Evolutionary conservation across 805 yeast genomes (phyloP).

Genomic region (Komagataella phaffii): DNA sequence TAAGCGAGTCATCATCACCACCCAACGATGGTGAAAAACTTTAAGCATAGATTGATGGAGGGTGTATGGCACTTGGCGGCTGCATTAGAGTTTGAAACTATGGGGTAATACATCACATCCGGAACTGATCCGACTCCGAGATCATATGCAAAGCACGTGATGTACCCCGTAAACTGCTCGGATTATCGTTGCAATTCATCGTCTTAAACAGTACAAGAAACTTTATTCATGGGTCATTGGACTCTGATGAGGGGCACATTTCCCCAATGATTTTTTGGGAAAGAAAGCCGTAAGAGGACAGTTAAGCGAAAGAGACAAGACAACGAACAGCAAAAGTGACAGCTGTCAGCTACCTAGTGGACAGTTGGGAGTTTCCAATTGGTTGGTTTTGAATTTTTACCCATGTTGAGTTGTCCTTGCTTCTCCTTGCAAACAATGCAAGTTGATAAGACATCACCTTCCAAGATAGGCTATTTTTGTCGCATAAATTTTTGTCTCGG

Average conservation of each 20-base stretch:
- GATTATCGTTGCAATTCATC: background rate
- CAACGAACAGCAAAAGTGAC: background rate
- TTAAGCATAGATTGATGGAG: background rate
- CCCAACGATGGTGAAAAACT: background rate
- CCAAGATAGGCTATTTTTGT: background rate
- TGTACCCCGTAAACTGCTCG: background rate
- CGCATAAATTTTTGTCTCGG: background rate
- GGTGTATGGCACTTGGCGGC: background rate
- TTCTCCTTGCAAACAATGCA: background rate
- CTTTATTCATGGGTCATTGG: background rate
- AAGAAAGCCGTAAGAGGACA: background rate
- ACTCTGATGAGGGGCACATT: background rate
- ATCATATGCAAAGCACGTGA: background rate
- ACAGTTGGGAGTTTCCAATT: background rate
- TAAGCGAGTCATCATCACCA: background rate
- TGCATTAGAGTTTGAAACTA: background rate
- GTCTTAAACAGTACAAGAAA: background rate
- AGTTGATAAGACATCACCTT: background rate
- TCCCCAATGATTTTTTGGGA: background rate
- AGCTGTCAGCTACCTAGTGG: background rate
- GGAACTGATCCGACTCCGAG: background rate
- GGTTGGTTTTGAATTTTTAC: background rate
- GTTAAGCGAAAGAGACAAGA: background rate
- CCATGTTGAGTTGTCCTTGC: background rate
- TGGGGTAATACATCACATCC: background rate